Percentiles rank a stretch among this genome's conserved stretches.
Conservation (phyloP, 768 basidiomycete species). For the Mycena capillaripes region DNA sequence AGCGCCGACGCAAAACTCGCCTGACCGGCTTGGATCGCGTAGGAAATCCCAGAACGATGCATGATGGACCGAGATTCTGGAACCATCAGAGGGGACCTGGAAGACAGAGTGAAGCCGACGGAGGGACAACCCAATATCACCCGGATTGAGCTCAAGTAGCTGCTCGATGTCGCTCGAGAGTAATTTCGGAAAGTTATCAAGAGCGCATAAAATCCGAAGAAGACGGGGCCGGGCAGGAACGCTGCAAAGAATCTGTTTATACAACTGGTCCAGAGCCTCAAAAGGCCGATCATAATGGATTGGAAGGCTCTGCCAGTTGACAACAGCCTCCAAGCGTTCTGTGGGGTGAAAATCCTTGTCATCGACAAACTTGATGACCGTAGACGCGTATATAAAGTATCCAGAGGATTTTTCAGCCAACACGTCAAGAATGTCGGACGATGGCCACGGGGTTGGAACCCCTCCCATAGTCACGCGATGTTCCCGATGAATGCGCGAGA, state of each 20-base stretch:
- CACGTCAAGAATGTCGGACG: not conserved
- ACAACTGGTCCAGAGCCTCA: not conserved
- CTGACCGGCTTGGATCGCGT: not conserved
- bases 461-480: no score
- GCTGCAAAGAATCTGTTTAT: not conserved
- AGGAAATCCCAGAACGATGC: constrained; percentile 10
- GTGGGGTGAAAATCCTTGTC: not conserved
- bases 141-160: constrained; percentile 1
- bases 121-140: not conserved
- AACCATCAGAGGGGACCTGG: not conserved
- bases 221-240: not conserved
- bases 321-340: not conserved
- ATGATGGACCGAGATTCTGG: not conserved
- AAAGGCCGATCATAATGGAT: not conserved
- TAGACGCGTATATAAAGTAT: no score
- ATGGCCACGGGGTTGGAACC: not conserved
- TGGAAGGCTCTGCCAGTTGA: not conserved
- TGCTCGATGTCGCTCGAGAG: not conserved
- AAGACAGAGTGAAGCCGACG: not conserved
- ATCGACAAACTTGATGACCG: not conserved
- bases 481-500: no score
- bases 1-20: not conserved
- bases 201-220: not conserved
- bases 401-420: not conserved
- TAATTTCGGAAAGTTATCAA: not conserved